Evolutionary conservation across 2,329 filamentous ascomycete species (phyloP), one percentile per base, ranked within the genome.

Genomic region (Biscogniauxia sp.): DNA sequence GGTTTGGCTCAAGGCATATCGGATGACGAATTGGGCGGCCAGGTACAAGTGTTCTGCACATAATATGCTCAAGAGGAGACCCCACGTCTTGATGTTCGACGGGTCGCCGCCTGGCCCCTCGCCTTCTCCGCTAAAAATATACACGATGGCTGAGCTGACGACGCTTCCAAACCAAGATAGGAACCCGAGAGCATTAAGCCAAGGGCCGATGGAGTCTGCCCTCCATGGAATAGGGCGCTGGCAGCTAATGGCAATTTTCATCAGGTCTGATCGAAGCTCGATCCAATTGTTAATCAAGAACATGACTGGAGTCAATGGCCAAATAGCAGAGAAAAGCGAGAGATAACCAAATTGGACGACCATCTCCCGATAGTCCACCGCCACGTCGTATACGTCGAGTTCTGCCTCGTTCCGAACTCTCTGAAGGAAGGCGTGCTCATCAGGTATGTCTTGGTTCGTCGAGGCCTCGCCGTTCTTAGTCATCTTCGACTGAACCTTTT

Each of bases 261-360:
- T 84, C 1, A 94, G 93, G 72, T 99, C 95, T 0, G 92, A 92
- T 51, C 95, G 90, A 49, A 98, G 84, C 74, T 98, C 95, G 60
- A 99, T 80, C 93, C 94, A 98, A 78, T 98, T 96, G 78, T 98
- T 98, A 75, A 95, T 80, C 13, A 98, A 79, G 79, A 98, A 98
- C 1, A 90, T 94, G 59, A 92, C 83, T 1, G 90, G 89, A 0
- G 94, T 93, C n/a, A 98, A 80, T 0, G 95, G 95, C 95, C 95
- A 99, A 58, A 97, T 88, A 2, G 95, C 91, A 0, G 92, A 95
- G 75, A 98, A 98, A 9, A 98, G 83, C 0, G 91, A 89, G 0
- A 99, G 82, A 73, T 97, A 98, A 28, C 84, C 86, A 68, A 88
- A 90, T 69, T 95, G 92, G 62, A 97, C 86, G 26, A 93, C 86